Percentiles rank a stretch among this genome's conserved stretches.
These are phyloP conservation scores for Hibiscus syriacus DNA, from an alignment of 345 rosid species.

Conservation along the genomic window DNA sequence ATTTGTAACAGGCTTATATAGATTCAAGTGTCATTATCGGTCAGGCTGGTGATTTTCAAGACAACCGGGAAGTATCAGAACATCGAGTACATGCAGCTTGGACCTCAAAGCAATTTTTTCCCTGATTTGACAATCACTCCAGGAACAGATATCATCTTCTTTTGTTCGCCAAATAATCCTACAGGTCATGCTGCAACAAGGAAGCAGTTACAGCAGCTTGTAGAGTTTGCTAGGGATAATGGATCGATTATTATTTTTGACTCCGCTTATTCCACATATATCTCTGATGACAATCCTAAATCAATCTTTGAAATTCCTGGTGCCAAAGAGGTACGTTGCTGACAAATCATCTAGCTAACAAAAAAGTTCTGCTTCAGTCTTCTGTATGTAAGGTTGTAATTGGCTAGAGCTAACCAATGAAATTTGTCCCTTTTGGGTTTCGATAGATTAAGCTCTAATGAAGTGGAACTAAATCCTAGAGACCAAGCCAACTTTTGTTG, in stretches of 20 bases:
- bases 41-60: constrained; percentile 49
- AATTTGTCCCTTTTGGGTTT: neutral
- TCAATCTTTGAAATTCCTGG: constrained; percentile 90
- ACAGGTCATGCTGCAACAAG: constrained; percentile 71
- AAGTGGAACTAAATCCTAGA: neutral
- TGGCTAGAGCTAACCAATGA: neutral
- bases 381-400: neutral
- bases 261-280: constrained; percentile 71
- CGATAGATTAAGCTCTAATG: neutral
- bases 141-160: constrained; percentile 77
- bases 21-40: constrained; percentile 78
- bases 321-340: constrained; percentile 59
- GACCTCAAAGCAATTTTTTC: constrained; percentile 50
- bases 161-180: constrained; percentile 92
- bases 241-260: constrained; percentile 70
- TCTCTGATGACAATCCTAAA: constrained; percentile 56
- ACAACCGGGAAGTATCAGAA: constrained; percentile 49
- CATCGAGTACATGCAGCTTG: constrained; percentile 62
- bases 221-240: constrained; percentile 63
- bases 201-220: constrained; percentile 49
- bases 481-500: neutral
- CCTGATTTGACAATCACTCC: constrained; percentile 48
- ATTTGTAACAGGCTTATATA: constrained; percentile 49
- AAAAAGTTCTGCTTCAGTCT: neutral
- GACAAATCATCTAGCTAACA: neutral